Evolutionary conservation across 2,329 filamentous ascomycete genomes (phyloP).

Genomic region (Coniochaeta sp.): DNA sequence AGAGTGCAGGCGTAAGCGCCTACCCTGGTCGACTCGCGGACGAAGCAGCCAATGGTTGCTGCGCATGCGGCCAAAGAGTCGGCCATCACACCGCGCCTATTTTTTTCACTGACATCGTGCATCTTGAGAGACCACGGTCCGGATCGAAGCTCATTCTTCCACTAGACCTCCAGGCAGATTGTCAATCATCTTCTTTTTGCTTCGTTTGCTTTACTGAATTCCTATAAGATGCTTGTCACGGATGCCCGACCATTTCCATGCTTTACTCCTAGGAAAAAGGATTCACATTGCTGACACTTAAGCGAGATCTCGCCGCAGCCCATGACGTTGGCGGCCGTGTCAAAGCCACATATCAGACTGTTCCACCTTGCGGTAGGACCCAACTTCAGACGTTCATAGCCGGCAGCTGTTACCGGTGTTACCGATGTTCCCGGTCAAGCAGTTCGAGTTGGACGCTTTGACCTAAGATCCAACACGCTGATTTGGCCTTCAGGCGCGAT

Average conservation of each 20-base stretch:
- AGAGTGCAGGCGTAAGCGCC: neutral
- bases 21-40: neutral
- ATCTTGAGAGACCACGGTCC: neutral
- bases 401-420: neutral
- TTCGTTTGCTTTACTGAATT: neutral
- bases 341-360: neutral
- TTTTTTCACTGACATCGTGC: neutral
- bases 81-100: slow-evolving; percentile 3
- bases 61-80: neutral
- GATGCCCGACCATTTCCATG: neutral
- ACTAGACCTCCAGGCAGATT: neutral
- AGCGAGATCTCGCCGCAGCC: neutral
- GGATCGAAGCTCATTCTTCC: too few species aligned
- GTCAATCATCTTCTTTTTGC: neutral
- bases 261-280: neutral
- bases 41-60: neutral
- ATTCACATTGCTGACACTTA: neutral
- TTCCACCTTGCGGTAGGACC: neutral
- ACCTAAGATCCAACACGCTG: neutral
- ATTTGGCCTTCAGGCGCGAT: neutral
- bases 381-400: neutral
- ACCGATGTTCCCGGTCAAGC: neutral
- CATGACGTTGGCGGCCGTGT: neutral
- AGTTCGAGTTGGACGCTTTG: neutral
- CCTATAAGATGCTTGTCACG: neutral